Conservation (phyloP, 768 basidiomycete genomes). For the Suillus discolor region DNA sequence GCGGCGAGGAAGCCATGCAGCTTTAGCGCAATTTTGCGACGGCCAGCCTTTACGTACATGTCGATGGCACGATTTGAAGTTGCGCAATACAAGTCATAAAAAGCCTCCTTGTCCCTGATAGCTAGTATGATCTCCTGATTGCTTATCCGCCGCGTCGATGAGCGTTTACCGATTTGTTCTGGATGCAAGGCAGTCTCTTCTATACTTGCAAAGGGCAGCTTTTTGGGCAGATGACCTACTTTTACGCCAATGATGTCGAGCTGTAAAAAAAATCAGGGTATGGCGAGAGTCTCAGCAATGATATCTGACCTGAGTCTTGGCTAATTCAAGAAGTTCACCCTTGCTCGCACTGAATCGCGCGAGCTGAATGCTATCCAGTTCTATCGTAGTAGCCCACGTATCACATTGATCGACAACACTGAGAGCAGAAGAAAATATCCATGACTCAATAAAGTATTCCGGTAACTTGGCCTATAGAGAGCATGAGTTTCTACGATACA, state of each 20-base stretch:
- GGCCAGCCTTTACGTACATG: conserved; percentile 79
- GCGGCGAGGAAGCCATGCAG: conserved; percentile 86
- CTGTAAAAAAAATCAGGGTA: conserved; percentile 41
- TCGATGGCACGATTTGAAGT: conserved; percentile 84
- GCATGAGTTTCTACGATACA: conserved; percentile 21
- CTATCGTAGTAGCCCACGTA: conserved; percentile 55
- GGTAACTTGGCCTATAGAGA: conserved; percentile 51
- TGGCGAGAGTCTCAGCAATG: not conserved
- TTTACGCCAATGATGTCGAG: conserved; percentile 84
- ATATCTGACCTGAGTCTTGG: conserved; percentile 72
- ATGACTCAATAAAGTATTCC: conserved; percentile 83
- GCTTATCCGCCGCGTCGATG: conserved; percentile 45
- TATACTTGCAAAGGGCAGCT: conserved; percentile 70
- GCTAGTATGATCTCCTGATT: conserved; percentile 63
- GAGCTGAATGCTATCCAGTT: conserved; percentile 49
- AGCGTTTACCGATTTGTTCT: conserved; percentile 21
- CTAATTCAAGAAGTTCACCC: conserved; percentile 90
- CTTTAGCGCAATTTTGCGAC: conserved; percentile 83
- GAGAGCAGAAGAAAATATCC: conserved; percentile 90
- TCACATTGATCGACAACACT: conserved; percentile 83
- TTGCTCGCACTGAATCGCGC: conserved; percentile 70
- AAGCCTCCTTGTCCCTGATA: conserved; percentile 55
- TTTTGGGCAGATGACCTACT: conserved; percentile 67
- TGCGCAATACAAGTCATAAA: conserved; percentile 76
- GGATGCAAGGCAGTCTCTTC: conserved; percentile 16